Evolutionary conservation across 2,329 filamentous ascomycete genomes (phyloP), one percentile per base, ranked within the genome.

Genomic region (Tolypocladium tropicale): DNA sequence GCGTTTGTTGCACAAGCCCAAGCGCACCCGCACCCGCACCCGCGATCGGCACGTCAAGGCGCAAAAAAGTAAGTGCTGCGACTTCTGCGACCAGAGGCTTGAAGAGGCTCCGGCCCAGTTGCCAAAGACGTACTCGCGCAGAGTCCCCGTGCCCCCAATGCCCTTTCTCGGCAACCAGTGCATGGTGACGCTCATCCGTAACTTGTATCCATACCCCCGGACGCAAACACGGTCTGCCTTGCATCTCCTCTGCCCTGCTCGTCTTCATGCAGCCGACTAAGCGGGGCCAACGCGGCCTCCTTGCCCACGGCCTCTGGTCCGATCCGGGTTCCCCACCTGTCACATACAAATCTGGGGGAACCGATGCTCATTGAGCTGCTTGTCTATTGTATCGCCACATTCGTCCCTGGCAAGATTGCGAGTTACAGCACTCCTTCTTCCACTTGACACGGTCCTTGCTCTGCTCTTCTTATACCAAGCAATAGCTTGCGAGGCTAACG

Each of bases 1-100:
- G 14, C 43, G 41, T 43, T 37, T 33, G 32, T 25, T 54, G 43
- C 32, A 30, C 30, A 41, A 14, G 46, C n/a, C 48, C 48, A 43
- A 52, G 36, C 36, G 32, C 48, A 14, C 28, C 54, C 34, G 53
- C 48, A 43, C 43, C 28, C 36, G 32, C 48, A 14, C 28, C 54
- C 34, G 53, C 18, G 54, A 55, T 55, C 48, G 25, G 48, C 53
- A 55, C 21, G 54, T 55, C 54, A 52, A 25, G 48, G 49, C 49
- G 49, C 37, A 28, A 32, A 55, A 55, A 51, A 52, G 34, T 6
- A 41, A 51, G 18, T n/a, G 28, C 28, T 49, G 46, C 46, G 25
- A 49, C 10, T 49, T 30, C 43, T 11, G 43, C 43, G 28, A 32
- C 43, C 14, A 1, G 6, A 30, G 43, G 25, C 25, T 48, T 30